phyloP scores from a whole-genome alignment of 1,284 basidiomycete genomes.

The Afroboletus lepidellus region DNA sequence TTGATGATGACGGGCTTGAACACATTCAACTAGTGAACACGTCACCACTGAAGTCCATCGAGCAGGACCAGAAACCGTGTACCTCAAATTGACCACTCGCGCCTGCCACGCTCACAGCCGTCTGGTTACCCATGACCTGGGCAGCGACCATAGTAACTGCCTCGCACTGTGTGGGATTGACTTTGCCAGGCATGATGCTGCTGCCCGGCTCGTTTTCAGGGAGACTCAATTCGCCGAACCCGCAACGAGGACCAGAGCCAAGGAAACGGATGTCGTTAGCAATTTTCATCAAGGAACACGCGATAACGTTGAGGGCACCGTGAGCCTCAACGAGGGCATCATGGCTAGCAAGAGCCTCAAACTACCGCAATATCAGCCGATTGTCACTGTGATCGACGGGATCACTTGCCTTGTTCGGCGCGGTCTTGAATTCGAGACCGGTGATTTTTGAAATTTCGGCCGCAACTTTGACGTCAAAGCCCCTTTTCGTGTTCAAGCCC shows the following conservation, averaged over 20 bases:
- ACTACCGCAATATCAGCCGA: slow-evolving; percentile 46
- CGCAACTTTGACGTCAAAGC: slow-evolving; percentile 95
- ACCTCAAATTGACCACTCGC: slow-evolving; percentile 98
- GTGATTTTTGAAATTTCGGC: slow-evolving; percentile 91
- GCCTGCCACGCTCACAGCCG: slow-evolving; percentile 89
- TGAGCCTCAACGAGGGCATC: slow-evolving; percentile 98
- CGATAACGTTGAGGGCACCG: slow-evolving; percentile 93
- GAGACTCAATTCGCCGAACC: slow-evolving; percentile 90
- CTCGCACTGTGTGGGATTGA: slow-evolving; percentile 99
- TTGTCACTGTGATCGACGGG: background rate
- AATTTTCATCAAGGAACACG: slow-evolving; percentile 98
- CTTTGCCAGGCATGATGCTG: slow-evolving; percentile 99
- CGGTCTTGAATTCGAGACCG: slow-evolving; percentile 90
- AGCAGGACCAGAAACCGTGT: slow-evolving; percentile 2
- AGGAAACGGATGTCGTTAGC: slow-evolving; percentile 99
- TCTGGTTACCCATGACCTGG: slow-evolving; percentile 99
- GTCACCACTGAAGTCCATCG: slow-evolving; percentile 7
- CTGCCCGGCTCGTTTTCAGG: slow-evolving; percentile 99
- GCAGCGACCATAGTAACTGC: slow-evolving; percentile 98
- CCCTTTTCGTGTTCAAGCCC: slow-evolving; percentile 96
- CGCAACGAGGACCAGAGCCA: slow-evolving; percentile 96
- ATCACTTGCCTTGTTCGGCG: slow-evolving; percentile 87
- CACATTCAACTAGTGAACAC: slow-evolving; percentile 76
- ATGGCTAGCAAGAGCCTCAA: slow-evolving; percentile 95
- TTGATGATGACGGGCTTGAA: slow-evolving; percentile 99